Base-by-base conservation (phyloP, 2,329 filamentous ascomycete genomes). In the Hypocreales sp. region DNA sequence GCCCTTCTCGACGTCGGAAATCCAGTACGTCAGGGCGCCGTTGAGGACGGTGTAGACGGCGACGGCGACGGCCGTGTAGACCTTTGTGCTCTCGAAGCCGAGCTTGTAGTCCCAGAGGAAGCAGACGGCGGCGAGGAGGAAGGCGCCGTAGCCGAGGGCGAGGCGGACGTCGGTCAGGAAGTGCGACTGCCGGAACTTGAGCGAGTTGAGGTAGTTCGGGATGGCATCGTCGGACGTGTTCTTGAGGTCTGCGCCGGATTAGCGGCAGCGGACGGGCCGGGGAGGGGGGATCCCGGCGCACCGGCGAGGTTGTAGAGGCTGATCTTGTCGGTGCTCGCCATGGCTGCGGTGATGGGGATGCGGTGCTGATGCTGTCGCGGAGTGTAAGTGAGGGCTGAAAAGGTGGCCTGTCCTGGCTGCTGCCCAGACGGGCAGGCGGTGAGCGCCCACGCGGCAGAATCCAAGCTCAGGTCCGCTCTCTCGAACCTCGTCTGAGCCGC, bases 191-290 rank as follows among this genome's bases (percentile, higher is more conserved):
- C 60, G 68, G 63, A 94, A 94, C 39, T 66, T 75, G 50, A 95
- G 73, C 18, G 74, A 80, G 55, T 82, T 87, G 36, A 98, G 74
- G 61, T 95, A 95, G 57, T 90, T 84, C 32, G 80, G 74, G 33
- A 98, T 76, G 31, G 86, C 83, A 57, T 98, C 90, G 59, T 98
- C 90, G 39, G 81, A 83, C 21, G 86, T 92, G 60, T 90, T 92
- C 57, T 95, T 95, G 37, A 98, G 77, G 51, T 95, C 90, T 92
- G 48, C 14, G 14, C n/a, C n/a, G n/a, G n/a, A n/a, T n/a, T n/a
- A n/a, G n/a, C n/a, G n/a, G n/a, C n/a, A n/a, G n/a, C n/a, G n/a
- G n/a, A n/a, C n/a, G n/a, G n/a, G n/a, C n/a, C 18, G 13, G 24
- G n/a, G 27, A 12, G 15, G 13, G 31, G 27, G n/a, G 11, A 29